These are phyloP conservation scores for Ustilago shanxiensis DNA, from an alignment of 1,284 basidiomycete species.

Conservation along the genomic window DNA sequence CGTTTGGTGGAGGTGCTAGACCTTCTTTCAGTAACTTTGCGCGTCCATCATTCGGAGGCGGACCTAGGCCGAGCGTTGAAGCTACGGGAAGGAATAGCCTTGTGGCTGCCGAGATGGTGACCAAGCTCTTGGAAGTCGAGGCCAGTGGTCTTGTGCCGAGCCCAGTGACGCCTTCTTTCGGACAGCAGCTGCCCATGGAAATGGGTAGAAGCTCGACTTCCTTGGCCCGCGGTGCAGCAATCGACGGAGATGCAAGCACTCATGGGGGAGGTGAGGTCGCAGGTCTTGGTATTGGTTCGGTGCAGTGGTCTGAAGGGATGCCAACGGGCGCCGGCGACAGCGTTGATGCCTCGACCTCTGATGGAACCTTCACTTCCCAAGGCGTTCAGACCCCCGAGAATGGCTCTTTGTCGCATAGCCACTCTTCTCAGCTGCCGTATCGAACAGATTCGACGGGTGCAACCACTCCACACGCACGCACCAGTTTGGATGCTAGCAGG, in stretches of 20 bases:
- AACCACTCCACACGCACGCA: constrained; percentile 19
- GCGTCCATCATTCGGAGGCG: constrained; percentile 19
- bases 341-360: constrained; percentile 24
- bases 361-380: constrained; percentile 35
- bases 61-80: constrained; percentile 27
- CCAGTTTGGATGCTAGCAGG: constrained; percentile 11
- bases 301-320: constrained; percentile 30
- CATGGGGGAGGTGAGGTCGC: constrained; percentile 14
- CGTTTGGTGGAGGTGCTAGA: constrained; percentile 28
- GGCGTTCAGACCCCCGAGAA: constrained; percentile 34
- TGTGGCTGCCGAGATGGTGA: constrained; percentile 19
- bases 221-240: background rate
- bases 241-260: constrained; percentile 1
- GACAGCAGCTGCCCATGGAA: constrained; percentile 14
- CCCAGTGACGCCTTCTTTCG: constrained; percentile 26
- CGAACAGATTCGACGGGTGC: constrained; percentile 17
- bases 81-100: constrained; percentile 17
- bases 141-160: constrained; percentile 23
- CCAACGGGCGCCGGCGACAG: constrained; percentile 21
- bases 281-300: constrained; percentile 30
- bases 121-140: constrained; percentile 25
- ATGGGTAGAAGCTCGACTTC: constrained; percentile 16
- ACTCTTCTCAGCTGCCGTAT: constrained; percentile 9
- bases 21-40: constrained; percentile 26
- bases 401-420: constrained; percentile 25